Conservation (phyloP, 2,329 filamentous ascomycete genomes). For the Blastomyces parvus region DNA sequence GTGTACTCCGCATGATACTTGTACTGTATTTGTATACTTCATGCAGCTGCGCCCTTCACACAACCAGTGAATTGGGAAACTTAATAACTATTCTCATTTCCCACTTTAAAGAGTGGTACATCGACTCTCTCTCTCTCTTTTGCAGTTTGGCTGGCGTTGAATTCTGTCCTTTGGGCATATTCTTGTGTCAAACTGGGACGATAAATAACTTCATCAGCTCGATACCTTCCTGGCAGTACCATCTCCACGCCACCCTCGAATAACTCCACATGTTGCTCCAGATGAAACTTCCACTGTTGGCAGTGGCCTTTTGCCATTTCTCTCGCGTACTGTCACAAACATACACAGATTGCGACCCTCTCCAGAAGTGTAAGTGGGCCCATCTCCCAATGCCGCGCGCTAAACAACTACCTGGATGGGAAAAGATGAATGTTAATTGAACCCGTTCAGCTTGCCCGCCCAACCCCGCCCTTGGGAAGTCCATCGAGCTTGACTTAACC, state of each 20-base stretch:
- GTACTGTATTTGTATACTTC: too few species aligned
- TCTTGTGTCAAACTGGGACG: background rate
- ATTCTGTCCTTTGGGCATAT: background rate
- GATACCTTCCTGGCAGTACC: background rate
- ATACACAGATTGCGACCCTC: constrained; percentile 64
- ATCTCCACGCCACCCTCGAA: background rate
- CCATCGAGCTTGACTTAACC: constrained; percentile 29
- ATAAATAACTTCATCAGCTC: background rate
- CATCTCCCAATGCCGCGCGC: background rate
- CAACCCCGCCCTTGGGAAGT: constrained; percentile 55
- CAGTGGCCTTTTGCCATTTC: constrained; percentile 42
- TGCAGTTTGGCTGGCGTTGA: background rate
- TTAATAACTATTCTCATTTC: background rate
- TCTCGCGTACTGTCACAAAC: constrained; percentile 54
- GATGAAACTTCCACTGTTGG: background rate
- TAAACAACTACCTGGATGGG: background rate
- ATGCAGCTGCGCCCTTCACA: background rate
- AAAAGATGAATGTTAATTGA: constrained; percentile 37
- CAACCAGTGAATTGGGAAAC: background rate
- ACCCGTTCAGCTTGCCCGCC: constrained; percentile 49
- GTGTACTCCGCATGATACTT: background rate
- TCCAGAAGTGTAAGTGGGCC: constrained; percentile 19
- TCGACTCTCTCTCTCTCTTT: background rate
- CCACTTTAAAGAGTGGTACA: too few species aligned
- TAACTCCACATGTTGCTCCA: background rate